Percentiles rank a stretch among this genome's conserved stretches.
Conservation (phyloP, 805 yeast genomes). For the Osmozyma mogii region DNA sequence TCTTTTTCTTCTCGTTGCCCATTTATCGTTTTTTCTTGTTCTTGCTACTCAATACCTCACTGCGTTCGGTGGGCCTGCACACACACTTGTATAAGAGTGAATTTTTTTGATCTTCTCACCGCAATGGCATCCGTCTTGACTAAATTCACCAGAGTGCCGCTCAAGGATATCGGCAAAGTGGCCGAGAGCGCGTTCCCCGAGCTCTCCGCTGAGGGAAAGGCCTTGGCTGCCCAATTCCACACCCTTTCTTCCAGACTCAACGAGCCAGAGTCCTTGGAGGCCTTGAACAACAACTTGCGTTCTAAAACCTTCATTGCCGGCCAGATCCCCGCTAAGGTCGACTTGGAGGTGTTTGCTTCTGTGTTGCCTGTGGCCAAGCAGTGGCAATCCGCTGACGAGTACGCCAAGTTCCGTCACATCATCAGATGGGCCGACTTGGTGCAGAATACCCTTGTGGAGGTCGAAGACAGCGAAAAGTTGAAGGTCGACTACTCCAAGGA, state of each 20-base stretch:
- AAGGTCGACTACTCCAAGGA: constrained; percentile 50
- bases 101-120: constrained; percentile 1
- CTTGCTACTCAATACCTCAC: too few species aligned
- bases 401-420: constrained; percentile 69
- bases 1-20: too few species aligned
- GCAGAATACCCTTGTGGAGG: constrained; percentile 57
- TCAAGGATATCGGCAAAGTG: constrained; percentile 18
- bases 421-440: constrained; percentile 89
- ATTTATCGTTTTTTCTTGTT: too few species aligned
- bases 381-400: constrained; percentile 47
- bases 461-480: constrained; percentile 47
- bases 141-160: constrained; percentile 23
- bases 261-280: constrained; percentile 33
- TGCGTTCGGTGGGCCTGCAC: too few species aligned
- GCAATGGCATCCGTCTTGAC: constrained; percentile 24
- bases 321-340: constrained; percentile 59
- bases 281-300: constrained; percentile 65
- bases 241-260: constrained; percentile 57
- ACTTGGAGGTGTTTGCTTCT: constrained; percentile 59
- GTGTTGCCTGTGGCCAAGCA: constrained; percentile 53
- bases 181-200: constrained; percentile 18
- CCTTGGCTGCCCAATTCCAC: constrained; percentile 71
- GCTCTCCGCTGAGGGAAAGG: constrained; percentile 45
- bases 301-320: constrained; percentile 66
- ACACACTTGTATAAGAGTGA: background rate